phyloP scores from a whole-genome alignment of 2,329 filamentous ascomycete genomes.

The Xylogone sp. region DNA sequence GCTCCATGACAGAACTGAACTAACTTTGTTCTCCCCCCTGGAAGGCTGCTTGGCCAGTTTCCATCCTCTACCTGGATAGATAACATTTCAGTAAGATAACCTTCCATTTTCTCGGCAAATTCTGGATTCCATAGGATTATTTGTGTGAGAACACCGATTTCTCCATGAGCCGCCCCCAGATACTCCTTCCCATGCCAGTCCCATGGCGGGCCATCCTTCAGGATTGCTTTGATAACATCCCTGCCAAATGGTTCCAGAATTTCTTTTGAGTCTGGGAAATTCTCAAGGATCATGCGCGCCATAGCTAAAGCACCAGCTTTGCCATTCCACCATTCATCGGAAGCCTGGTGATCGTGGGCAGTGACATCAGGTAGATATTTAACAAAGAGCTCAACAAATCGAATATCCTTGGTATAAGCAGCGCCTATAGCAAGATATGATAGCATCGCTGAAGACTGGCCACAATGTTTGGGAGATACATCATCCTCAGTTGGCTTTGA shows the following conservation, averaged over 20 bases:
- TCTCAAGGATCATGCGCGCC: conserved; percentile 44
- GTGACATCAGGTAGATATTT: conserved; percentile 1
- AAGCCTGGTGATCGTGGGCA: neutral
- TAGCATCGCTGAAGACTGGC: conserved; percentile 9
- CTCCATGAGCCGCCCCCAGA: conserved; percentile 64
- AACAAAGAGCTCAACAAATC: conserved; percentile 2
- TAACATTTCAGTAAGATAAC: conserved; percentile 51
- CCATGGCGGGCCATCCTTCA: conserved; percentile 46
- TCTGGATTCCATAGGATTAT: conserved; percentile 55
- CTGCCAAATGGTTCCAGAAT: conserved; percentile 51
- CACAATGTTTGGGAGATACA: conserved; percentile 1
- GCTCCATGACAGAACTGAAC: conserved; percentile 68
- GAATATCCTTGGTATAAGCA: conserved; percentile 5
- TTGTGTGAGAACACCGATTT: conserved; percentile 68
- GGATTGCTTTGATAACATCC: conserved; percentile 55
- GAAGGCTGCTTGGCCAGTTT: conserved; percentile 52
- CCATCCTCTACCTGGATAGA: conserved; percentile 56
- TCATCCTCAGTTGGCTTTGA: conserved; percentile 2
- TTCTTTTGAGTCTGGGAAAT: conserved; percentile 43
- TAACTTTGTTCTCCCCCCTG: conserved; percentile 27
- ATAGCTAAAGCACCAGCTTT: conserved; percentile 66
- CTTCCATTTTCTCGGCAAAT: conserved; percentile 49
- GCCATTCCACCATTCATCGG: conserved; percentile 39
- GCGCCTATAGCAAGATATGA: conserved; percentile 9
- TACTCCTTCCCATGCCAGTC: conserved; percentile 60